phyloP scores from a whole-genome alignment of 1,284 basidiomycete genomes.

The Sporisorium graminicola region DNA sequence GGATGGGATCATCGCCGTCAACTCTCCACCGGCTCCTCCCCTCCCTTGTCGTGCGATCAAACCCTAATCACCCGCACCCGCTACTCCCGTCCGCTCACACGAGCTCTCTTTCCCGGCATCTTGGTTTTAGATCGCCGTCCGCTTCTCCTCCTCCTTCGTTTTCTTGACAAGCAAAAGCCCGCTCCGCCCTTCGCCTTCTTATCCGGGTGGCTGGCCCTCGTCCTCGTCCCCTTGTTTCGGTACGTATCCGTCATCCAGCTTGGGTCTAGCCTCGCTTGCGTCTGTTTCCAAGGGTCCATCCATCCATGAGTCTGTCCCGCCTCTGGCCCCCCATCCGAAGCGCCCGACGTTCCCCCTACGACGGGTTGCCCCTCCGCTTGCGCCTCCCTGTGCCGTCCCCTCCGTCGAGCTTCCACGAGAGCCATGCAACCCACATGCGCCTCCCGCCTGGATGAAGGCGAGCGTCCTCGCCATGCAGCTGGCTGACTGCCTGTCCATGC shows the following conservation, averaged over 20 bases:
- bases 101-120: constrained; percentile 1
- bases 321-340: background rate
- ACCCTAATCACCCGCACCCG: background rate
- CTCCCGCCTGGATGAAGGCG: background rate
- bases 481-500: background rate
- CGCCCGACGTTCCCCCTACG: too few relatives aligned
- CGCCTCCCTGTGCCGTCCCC: background rate
- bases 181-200: background rate
- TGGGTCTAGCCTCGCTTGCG: constrained; percentile 7
- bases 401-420: background rate
- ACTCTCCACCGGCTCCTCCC: background rate
- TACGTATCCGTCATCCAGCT: constrained; percentile 7
- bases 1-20: background rate
- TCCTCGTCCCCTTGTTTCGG: background rate
- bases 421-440: constrained; percentile 16
- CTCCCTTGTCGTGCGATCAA: background rate
- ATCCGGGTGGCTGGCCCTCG: background rate
- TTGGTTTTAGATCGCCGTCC: constrained; percentile 8
- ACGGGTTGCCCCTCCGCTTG: background rate
- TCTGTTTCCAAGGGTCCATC: background rate
- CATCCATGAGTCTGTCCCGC: background rate
- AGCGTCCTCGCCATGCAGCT: background rate
- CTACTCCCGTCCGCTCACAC: background rate
- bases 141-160: background rate
- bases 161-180: background rate